Conservation (phyloP, 345 rosid species). For the Conringia planisiliqua region DNA sequence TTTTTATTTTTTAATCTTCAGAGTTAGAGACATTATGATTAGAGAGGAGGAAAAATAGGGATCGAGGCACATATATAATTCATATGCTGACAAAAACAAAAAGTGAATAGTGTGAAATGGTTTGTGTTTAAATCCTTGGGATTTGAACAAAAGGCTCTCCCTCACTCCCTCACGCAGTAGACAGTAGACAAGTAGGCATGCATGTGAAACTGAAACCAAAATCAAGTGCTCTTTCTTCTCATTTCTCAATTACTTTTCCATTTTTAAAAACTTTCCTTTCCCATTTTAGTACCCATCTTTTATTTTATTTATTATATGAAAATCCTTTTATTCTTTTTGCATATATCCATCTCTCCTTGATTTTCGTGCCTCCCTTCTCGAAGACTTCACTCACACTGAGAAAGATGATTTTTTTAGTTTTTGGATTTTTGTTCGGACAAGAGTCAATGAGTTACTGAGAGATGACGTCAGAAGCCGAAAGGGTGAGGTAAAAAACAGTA, state of each 20-base stretch:
- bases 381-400: neutral
- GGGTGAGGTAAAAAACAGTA: neutral
- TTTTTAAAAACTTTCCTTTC: neutral
- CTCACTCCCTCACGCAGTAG: conserved; percentile 17
- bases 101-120: conserved; percentile 25
- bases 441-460: conserved; percentile 32
- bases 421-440: conserved; percentile 9
- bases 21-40: conserved; percentile 29
- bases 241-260: neutral
- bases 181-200: conserved; percentile 36
- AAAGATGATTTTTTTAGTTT: neutral
- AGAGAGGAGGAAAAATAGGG: conserved; percentile 15
- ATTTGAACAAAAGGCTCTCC: conserved; percentile 17
- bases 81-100: neutral
- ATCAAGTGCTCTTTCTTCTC: conserved; percentile 26
- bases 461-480: conserved; percentile 32
- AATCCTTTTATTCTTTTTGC: neutral
- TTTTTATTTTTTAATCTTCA: neutral
- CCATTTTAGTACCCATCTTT: neutral
- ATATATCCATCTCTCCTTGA: conserved; percentile 5
- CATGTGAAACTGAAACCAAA: conserved; percentile 29
- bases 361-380: neutral
- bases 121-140: conserved; percentile 17
- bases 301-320: neutral
- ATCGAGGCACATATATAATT: conserved; percentile 18